A percentile compares a stretch with the other conserved stretches of the same genome.
These are phyloP conservation scores for Thelonectria olida DNA, from an alignment of 2,329 filamentous ascomycete species.

Conservation along the genomic window DNA sequence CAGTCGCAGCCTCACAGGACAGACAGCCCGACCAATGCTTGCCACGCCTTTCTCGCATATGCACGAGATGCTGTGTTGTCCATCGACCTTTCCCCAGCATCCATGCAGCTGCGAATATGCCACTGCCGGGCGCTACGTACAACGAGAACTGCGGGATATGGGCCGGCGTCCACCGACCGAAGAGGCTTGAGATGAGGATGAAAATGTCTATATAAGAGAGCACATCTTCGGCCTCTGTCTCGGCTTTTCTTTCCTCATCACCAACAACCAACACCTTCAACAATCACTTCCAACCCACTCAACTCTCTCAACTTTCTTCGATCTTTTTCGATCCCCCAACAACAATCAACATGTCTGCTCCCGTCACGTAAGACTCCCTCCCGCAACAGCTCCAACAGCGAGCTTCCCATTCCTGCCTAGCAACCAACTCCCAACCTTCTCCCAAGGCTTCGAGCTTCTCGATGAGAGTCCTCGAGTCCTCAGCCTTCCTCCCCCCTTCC, in stretches of 20 bases:
- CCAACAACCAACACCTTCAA: not conserved
- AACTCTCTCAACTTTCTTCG: conserved; percentile 27
- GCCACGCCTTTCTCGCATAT: not conserved
- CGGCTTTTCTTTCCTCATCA: conserved; percentile 14
- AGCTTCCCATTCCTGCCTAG: no score
- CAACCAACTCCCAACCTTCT: no score
- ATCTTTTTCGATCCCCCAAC: conserved; percentile 23
- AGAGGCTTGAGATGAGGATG: not conserved
- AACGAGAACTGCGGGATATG: not conserved
- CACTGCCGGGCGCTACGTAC: not conserved
- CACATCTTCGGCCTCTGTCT: not conserved
- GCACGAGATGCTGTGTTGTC: not conserved
- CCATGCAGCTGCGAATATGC: not conserved
- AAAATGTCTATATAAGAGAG: not conserved
- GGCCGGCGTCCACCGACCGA: not conserved
- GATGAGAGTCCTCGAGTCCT: no score
- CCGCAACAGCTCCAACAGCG: not conserved
- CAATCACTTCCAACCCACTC: conserved; percentile 34
- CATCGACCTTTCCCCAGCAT: not conserved
- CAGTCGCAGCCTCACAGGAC: no score
- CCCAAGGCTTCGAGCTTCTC: not conserved
- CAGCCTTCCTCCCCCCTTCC: not conserved
- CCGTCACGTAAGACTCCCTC: conserved; percentile 34
- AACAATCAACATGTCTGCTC: conserved; percentile 40
- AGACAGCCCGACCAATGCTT: not conserved